Evolutionary conservation across 2,329 filamentous ascomycete genomes (phyloP), one percentile per base, ranked within the genome.

Genomic region (Anisogramma anomala): DNA sequence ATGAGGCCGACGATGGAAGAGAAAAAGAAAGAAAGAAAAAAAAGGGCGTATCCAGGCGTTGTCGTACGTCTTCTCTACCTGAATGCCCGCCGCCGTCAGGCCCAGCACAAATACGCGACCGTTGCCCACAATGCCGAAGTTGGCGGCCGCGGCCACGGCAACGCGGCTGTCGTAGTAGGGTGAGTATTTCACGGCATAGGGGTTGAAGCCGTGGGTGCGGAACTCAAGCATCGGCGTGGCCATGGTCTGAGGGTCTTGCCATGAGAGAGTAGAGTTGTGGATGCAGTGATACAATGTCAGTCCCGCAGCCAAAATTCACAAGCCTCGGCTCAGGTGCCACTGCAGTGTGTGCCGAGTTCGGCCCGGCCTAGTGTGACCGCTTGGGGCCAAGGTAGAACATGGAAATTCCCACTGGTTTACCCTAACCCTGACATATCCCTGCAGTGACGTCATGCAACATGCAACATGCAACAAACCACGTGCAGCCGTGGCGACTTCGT

Each of bases 71-170:
- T 91, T 93, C 59, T 93, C 79, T 36, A 86, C 76, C 40, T 83
- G 77, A 43, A 95, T 82, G 8, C 91, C 91, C 46, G 84, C 77
- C 0, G 85, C 72, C 3, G 86, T 93, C 49, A 98, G 65, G 22
- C 81, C 82, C 19, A 96, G 70, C 43, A 89, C 79, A 57, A 84
- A 96, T 1, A 96, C 65, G 32, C 88, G 78, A 9, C 91, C 91
- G 67, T 98, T 98, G 35, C 91, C 91, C 26, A 98, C 89, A 28
- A 98, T 83, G 28, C 91, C 91, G 65, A 91, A 98, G 68, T 98
- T 96, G 49, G 89, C 79, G n/a, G 87, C 83, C 1, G 84, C 74
- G 22, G 85, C 84, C 53, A 95, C 87, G 43, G 89, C 89, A 49
- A 98, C 78, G 49, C 88, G 80, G 50, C 84, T 91, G 67, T 96